A percentile compares a stretch with the other conserved stretches of the same genome.
Conservation (phyloP, 257 asterid genomes). For the Avicennia marina region DNA sequence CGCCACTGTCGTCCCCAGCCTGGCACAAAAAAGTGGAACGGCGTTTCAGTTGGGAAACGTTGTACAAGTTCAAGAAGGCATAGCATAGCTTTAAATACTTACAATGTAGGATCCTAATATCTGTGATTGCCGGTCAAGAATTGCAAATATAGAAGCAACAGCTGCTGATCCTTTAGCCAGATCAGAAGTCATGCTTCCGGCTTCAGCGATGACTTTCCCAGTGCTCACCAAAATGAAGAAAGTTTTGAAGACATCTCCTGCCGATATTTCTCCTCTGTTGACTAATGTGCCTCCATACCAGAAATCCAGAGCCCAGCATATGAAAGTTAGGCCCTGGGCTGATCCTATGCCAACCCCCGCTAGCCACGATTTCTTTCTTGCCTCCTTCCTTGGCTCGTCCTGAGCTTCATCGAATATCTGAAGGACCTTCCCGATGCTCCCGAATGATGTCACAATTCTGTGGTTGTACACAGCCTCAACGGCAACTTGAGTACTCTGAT, state of each 20-base stretch:
- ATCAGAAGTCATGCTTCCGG: constrained; percentile 96
- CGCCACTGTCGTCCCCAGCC: constrained; percentile 32
- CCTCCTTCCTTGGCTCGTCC: constrained; percentile 78
- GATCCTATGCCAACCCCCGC: constrained; percentile 90
- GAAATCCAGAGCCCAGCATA: constrained; percentile 85
- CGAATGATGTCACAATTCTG: constrained; percentile 63
- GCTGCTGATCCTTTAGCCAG: constrained; percentile 84
- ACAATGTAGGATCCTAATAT: constrained; percentile 42
- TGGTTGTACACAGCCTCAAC: constrained; percentile 79
- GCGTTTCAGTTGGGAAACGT: neutral
- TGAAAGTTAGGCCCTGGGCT: constrained; percentile 82
- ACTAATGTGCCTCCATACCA: constrained; percentile 86
- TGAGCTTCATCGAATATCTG: constrained; percentile 66
- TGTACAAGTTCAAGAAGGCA: neutral
- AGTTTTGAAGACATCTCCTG: constrained; percentile 76
- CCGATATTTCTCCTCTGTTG: constrained; percentile 55
- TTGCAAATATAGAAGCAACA: constrained; percentile 56
- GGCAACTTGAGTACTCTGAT: constrained; percentile 68
- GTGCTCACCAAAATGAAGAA: constrained; percentile 77
- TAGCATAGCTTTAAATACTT: constrained; percentile 14
- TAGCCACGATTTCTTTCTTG: constrained; percentile 63
- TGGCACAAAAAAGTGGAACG: constrained; percentile 3
- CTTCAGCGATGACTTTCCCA: constrained; percentile 83
- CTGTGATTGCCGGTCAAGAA: constrained; percentile 61
- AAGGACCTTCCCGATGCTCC: constrained; percentile 57